These are phyloP conservation scores for Lactifluus hygrophoroides DNA, from an alignment of 768 basidiomycete genomes.

Conservation along the genomic window DNA sequence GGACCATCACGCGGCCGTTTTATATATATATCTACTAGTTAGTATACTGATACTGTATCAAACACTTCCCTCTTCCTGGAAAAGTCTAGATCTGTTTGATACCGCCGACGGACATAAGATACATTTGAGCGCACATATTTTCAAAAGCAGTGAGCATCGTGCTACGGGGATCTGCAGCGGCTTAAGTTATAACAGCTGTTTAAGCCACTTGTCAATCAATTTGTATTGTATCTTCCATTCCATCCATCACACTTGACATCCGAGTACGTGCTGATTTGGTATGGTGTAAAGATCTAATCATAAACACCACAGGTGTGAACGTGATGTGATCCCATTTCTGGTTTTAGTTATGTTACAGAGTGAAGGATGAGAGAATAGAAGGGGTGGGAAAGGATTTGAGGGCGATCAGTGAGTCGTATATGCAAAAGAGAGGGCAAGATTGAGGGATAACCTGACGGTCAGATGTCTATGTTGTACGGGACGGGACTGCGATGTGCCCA, in stretches of 20 bases:
- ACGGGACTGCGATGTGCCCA: background rate
- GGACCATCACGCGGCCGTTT: background rate
- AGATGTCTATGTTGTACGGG: conserved; percentile 12
- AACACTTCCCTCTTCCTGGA: background rate
- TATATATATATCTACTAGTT: background rate
- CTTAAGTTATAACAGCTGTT: too few species aligned
- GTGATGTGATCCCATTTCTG: background rate
- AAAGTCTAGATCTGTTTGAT: background rate
- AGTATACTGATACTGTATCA: background rate
- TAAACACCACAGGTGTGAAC: background rate
- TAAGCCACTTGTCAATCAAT: background rate
- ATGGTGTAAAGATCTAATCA: background rate
- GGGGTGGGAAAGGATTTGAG: background rate
- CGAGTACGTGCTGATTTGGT: too few species aligned
- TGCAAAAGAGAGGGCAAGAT: background rate
- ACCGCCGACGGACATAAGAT: background rate
- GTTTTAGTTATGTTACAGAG: conserved; percentile 4
- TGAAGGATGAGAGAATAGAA: background rate
- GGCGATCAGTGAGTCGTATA: background rate
- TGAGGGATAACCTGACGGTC: background rate
- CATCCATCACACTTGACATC: background rate
- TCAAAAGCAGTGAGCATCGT: background rate
- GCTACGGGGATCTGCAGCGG: background rate
- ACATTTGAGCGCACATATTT: background rate
- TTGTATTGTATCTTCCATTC: too few species aligned